A percentile compares a stretch with the other conserved stretches of the same genome.
Conservation (phyloP, 2,329 filamentous ascomycete species). For the Paracoccidioides lutzii region DNA sequence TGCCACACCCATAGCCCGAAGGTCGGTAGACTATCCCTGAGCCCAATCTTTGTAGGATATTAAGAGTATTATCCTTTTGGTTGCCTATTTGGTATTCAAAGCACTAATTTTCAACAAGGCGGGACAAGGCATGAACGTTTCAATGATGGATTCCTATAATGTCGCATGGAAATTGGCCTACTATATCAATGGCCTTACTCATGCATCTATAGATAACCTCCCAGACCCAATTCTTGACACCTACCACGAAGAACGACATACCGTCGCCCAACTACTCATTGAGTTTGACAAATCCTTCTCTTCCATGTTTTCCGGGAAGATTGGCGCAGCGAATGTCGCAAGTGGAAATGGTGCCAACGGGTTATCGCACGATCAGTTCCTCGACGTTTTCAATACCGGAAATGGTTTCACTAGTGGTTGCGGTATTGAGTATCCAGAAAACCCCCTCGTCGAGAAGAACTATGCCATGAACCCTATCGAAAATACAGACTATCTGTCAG, state of each 20-base stretch:
- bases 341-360: slow-evolving; percentile 10
- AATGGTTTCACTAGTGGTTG: slow-evolving; percentile 29
- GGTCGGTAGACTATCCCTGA: not conserved
- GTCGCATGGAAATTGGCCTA: slow-evolving; percentile 30
- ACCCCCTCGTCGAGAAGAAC: slow-evolving; percentile 17
- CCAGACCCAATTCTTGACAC: slow-evolving; percentile 23
- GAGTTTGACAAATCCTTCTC: slow-evolving; percentile 30
- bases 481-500: slow-evolving; percentile 24
- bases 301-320: slow-evolving; percentile 29
- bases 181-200: slow-evolving; percentile 25
- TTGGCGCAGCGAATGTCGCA: slow-evolving; percentile 17
- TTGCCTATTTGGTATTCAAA: not conserved
- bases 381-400: slow-evolving; percentile 25
- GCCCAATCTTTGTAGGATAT: not conserved
- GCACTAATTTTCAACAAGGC: not conserved
- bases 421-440: slow-evolving; percentile 27
- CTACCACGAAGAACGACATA: slow-evolving; percentile 26
- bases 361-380: slow-evolving; percentile 24
- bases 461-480: slow-evolving; percentile 15
- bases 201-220: slow-evolving; percentile 6
- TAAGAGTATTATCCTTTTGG: no score
- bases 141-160: slow-evolving; percentile 18
- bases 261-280: slow-evolving; percentile 27
- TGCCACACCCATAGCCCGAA: slow-evolving; percentile 3
- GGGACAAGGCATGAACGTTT: slow-evolving; percentile 3